Base-by-base conservation (phyloP, 148 eudicot species). In the Euryodendron excelsum region DNA sequence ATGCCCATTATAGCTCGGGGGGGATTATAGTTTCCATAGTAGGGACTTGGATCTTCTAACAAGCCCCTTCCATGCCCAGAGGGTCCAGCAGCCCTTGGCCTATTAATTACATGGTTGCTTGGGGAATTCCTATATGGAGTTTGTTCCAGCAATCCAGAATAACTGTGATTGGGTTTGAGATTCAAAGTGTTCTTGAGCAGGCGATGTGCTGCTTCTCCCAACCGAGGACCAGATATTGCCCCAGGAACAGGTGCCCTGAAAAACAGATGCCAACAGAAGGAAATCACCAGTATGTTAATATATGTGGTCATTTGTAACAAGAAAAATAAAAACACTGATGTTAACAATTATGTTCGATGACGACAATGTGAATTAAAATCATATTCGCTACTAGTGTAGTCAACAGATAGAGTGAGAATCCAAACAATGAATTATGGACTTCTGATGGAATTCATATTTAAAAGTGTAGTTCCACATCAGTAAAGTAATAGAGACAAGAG, bases 131-230 rank as follows among this genome's bases (percentile, higher is more conserved):
- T 84, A 69, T 82, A 50, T 66, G 84, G 80, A 79, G 64, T 74
- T 58, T 84, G 84, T 53, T 87, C 85, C 62, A 80, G 52, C 7
- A 74, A 67, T 55, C 88, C 91, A 61, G 84, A 84, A 62, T 85
- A 66, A 67, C 85, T 81, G 52, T 65, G 83, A 78, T 81, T 78
- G 44, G 87, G 83, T 85, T 81, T 93, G 33, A 93, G 82, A 84
- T 90, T 92, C 74, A 96, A 77, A 23, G 93, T 85, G 82, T 92
- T 93, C 77, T 85, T 91, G 55, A 96, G 80, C 72, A 96, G 88
- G 78, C 98, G 98, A 73, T 92, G 92, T 52, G 98, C 98, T 75
- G 99, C 99, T 86, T 93, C 91, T 58, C 99, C 99, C 81, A 96
- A 86, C 79, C 76, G 85, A 69, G 88, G 90, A 72, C 91, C 95